A percentile compares a stretch with the other conserved stretches of the same genome.
Conservation (phyloP, 2,329 filamentous ascomycete species). For the Aurifilum marmelostoma region DNA sequence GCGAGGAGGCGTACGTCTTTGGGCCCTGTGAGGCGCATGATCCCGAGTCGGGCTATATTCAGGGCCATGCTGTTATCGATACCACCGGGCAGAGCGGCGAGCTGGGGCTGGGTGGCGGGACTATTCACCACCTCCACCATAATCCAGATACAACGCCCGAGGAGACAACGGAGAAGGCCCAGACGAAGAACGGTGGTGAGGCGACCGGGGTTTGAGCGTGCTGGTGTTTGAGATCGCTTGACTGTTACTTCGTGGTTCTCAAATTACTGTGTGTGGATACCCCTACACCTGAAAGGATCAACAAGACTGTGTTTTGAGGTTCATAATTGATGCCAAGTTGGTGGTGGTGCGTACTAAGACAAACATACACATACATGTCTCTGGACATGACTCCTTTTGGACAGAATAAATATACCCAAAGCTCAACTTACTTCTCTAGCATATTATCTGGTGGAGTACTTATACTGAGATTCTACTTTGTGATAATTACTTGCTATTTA, state of each 20-base stretch:
- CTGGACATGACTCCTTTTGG: neutral
- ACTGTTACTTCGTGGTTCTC: neutral
- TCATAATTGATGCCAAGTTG: neutral
- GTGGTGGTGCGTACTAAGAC: neutral
- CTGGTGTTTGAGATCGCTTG: neutral
- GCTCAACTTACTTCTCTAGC: neutral
- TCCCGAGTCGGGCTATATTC: conserved; percentile 33
- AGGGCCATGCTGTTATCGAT: conserved; percentile 30
- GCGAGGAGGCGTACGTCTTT: conserved; percentile 48
- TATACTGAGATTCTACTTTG: neutral
- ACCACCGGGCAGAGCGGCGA: conserved; percentile 25
- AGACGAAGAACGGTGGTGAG: conserved; percentile 28
- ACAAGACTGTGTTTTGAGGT: neutral
- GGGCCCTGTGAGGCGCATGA: conserved; percentile 34
- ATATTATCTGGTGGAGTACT: neutral
- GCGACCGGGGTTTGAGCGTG: conserved; percentile 10
- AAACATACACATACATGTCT: neutral
- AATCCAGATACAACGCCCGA: conserved; percentile 11
- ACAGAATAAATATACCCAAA: neutral
- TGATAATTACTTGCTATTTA: too few relatives aligned
- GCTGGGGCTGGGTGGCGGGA: conserved; percentile 30
- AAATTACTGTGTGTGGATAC: too few relatives aligned
- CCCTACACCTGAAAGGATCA: neutral
- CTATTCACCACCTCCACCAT: neutral
- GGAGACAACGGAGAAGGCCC: conserved; percentile 28